phyloP scores from a whole-genome alignment of 1,284 basidiomycete genomes.

The Heterobasidion parviporum region DNA sequence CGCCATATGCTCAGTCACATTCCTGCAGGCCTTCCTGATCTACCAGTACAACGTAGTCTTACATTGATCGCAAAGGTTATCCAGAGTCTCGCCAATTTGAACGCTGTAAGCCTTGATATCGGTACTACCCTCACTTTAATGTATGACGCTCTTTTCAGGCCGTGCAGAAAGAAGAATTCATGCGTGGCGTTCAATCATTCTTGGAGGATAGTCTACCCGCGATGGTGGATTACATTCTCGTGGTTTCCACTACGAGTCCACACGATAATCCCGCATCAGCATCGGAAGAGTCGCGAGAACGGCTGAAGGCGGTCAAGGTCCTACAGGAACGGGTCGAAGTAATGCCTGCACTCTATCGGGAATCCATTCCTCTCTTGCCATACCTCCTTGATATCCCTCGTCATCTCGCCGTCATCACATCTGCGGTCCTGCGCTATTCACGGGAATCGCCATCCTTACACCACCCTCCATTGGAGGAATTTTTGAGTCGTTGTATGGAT shows the following conservation, averaged over 20 bases:
- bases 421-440: slow-evolving; percentile 58
- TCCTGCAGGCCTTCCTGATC: slow-evolving; percentile 50
- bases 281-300: slow-evolving; percentile 37
- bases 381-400: slow-evolving; percentile 63
- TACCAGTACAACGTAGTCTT: slow-evolving; percentile 62
- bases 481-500: slow-evolving; percentile 29
- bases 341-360: slow-evolving; percentile 52
- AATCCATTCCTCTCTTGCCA: slow-evolving; percentile 63
- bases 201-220: slow-evolving; percentile 46
- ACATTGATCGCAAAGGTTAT: slow-evolving; percentile 74
- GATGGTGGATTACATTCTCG: slow-evolving; percentile 70
- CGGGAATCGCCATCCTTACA: slow-evolving; percentile 13
- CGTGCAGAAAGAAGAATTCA: slow-evolving; percentile 64
- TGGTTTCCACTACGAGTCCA: slow-evolving; percentile 52
- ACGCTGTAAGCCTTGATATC: slow-evolving; percentile 38
- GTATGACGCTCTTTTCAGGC: slow-evolving; percentile 26
- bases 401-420: slow-evolving; percentile 64
- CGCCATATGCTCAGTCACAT: not conserved
- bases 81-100: slow-evolving; percentile 74
- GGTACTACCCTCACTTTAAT: not conserved
- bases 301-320: slow-evolving; percentile 43
- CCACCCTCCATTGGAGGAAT: slow-evolving; percentile 27
- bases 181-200: slow-evolving; percentile 64
- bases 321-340: slow-evolving; percentile 43
- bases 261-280: slow-evolving; percentile 22